A percentile compares a stretch with the other conserved stretches of the same genome.
These are phyloP conservation scores for Isabelozyma rhagii DNA, from an alignment of 805 yeast genomes.

Conservation along the genomic window DNA sequence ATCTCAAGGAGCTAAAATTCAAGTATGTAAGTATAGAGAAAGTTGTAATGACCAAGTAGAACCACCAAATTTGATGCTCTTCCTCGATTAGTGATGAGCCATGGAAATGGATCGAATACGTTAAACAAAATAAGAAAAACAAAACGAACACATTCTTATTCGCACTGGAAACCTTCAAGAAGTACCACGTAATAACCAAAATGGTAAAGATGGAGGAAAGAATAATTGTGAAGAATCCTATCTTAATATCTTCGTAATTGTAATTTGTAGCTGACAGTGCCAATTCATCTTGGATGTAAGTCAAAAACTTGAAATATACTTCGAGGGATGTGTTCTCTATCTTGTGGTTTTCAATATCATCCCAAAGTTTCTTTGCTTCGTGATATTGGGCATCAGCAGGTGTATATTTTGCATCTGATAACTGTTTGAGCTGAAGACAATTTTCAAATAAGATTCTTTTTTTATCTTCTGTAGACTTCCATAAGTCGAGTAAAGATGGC, in stretches of 20 bases:
- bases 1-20: constrained; percentile 1
- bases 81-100: constrained; percentile 82
- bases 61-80: constrained; percentile 97
- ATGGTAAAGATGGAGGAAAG: constrained; percentile 27
- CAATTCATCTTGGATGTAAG: constrained; percentile 45
- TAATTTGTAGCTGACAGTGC: constrained; percentile 72
- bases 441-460: constrained; percentile 48
- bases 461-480: constrained; percentile 35
- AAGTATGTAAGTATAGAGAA: constrained; percentile 7
- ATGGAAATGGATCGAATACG: constrained; percentile 72
- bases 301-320: constrained; percentile 32
- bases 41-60: constrained; percentile 15
- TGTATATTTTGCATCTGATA: constrained; percentile 42
- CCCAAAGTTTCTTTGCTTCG: constrained; percentile 1
- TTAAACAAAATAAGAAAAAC: constrained; percentile 32
- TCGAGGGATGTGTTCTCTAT: constrained; percentile 3
- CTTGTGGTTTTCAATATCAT: constrained; percentile 6
- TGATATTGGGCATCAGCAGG: constrained; percentile 2
- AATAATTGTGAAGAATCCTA: constrained; percentile 25
- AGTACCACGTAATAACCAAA: constrained; percentile 13
- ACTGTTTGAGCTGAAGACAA: constrained; percentile 50
- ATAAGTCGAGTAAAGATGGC: constrained; percentile 51
- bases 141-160: constrained; percentile 19
- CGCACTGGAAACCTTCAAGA: constrained; percentile 7
- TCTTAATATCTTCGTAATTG: constrained; percentile 46